phyloP scores from a whole-genome alignment of 192 early-diverging fungal genomes.

The Entomortierella lignicola region DNA sequence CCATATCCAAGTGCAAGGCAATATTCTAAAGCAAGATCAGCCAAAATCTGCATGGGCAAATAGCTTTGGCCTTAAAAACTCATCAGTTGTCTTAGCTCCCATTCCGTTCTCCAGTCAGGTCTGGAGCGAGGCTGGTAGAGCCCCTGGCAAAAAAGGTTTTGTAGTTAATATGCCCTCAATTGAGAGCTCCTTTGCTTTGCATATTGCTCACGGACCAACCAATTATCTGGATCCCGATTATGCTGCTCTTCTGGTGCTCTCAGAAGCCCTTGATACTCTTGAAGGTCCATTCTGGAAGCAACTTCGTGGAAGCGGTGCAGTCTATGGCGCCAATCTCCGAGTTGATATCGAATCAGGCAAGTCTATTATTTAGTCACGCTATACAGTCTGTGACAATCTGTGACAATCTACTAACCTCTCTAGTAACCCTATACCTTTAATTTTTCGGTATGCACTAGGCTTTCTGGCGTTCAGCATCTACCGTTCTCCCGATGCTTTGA shows the following conservation, averaged over 20 bases:
- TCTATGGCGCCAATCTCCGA: constrained; percentile 61
- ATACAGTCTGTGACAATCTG: too few species aligned
- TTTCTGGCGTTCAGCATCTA: constrained; percentile 63
- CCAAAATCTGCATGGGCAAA: constrained; percentile 59
- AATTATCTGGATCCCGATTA: constrained; percentile 63
- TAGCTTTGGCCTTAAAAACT: constrained; percentile 40
- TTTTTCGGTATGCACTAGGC: constrained; percentile 13
- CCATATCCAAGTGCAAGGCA: constrained; percentile 64
- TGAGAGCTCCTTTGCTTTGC: constrained; percentile 66
- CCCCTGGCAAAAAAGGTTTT: constrained; percentile 55
- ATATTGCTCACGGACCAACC: constrained; percentile 59
- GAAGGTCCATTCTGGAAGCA: constrained; percentile 72
- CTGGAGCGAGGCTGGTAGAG: constrained; percentile 52
- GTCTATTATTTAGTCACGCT: not conserved
- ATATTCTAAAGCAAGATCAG: constrained; percentile 59
- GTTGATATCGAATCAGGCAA: constrained; percentile 58
- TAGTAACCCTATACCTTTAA: not conserved
- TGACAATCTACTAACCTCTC: too few species aligned
- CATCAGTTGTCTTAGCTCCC: constrained; percentile 23
- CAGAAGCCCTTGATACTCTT: constrained; percentile 64
- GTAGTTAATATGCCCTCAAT: constrained; percentile 67
- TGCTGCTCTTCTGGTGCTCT: constrained; percentile 65
- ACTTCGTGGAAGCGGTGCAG: constrained; percentile 70
- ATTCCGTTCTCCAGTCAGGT: constrained; percentile 56
- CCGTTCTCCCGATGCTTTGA: constrained; percentile 62